These are phyloP conservation scores for Volvox carteri DNA, from an alignment of 163 green algal species.

Conservation along the genomic window DNA sequence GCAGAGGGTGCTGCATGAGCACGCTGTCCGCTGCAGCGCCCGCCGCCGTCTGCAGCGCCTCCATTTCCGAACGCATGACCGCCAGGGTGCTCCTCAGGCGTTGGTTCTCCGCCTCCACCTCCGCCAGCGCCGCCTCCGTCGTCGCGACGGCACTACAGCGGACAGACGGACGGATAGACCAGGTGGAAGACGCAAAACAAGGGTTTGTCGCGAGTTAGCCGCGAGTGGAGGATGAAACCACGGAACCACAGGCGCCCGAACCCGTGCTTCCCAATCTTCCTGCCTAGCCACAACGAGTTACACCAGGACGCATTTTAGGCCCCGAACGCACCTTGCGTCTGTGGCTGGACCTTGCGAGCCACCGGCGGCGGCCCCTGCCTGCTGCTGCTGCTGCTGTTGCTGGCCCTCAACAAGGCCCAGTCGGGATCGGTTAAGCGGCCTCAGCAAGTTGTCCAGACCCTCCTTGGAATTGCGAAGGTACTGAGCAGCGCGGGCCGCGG, in stretches of 20 bases:
- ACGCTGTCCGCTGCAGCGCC: constrained; percentile 29
- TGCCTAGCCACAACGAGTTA: too few relatives aligned
- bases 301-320: too few relatives aligned
- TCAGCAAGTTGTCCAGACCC: constrained; percentile 56
- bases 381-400: constrained; percentile 32
- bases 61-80: constrained; percentile 70
- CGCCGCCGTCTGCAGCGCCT: constrained; percentile 60
- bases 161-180: too few relatives aligned
- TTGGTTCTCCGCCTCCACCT: constrained; percentile 64
- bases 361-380: background rate
- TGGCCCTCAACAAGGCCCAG: background rate
- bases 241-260: too few relatives aligned
- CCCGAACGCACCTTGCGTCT: background rate
- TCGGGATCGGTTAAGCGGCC: constrained; percentile 11
- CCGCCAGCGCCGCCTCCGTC: constrained; percentile 49
- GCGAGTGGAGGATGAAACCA: too few relatives aligned
- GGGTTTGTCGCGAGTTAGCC: too few relatives aligned
- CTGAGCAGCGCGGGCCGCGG: constrained; percentile 50
- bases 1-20: constrained; percentile 7
- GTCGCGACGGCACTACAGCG: background rate
- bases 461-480: constrained; percentile 59
- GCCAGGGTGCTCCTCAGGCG: constrained; percentile 66
- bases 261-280: too few relatives aligned
- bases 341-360: background rate
- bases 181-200: too few relatives aligned